Base-by-base conservation (phyloP, 495 filamentous ascomycete species). In the Tetracladium marchalianum region DNA sequence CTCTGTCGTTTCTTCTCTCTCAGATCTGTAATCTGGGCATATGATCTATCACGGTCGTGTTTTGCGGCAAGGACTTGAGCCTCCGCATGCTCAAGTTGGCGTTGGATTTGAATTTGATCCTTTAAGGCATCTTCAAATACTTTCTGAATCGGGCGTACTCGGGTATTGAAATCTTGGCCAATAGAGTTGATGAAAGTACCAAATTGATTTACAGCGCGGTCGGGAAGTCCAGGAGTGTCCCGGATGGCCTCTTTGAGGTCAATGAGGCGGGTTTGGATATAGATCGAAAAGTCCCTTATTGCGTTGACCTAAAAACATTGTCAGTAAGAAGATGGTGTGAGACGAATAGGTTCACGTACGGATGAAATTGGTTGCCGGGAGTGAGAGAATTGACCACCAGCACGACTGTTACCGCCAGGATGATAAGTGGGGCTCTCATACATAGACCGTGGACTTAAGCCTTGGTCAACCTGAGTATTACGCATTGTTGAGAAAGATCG, bases 21-120 rank as follows among this genome's bases (percentile, higher is more conserved):
- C 4, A 54, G 15, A 4, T 46, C 47, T n/a, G 42, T 22, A 12
- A 47, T 11, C 18, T 13, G 36, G 13, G 11, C 11, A 33, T 47
- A 32, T 5, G 43, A 36, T 2, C 36, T 10, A 31, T 57, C 50
- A 19, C 47, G 13, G 11, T 57, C 50, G 11, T 44, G 18, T n/a
- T 6, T 31, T 8, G 42, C 34, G 11, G 4, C 17, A 1, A 35
- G 4, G 3, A 57, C 16, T 33, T 51, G 22, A 1, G 18, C 17
- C 12, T 44, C 4, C 0, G 17, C 36, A 11, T 49, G n/a, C 0
- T 46, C 19, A 2, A 55, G 39, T 16, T 49, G 47, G 11, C 4
- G 1, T 6, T 24, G 34, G 7, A 51, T 13, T 12, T 13, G 18
- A 38, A 37, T 15, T 7, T 41, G 27, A 6, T 47, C 50, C 8